phyloP scores from a whole-genome alignment of 2,329 filamentous ascomycete species.

The Stemphylium beticola region DNA sequence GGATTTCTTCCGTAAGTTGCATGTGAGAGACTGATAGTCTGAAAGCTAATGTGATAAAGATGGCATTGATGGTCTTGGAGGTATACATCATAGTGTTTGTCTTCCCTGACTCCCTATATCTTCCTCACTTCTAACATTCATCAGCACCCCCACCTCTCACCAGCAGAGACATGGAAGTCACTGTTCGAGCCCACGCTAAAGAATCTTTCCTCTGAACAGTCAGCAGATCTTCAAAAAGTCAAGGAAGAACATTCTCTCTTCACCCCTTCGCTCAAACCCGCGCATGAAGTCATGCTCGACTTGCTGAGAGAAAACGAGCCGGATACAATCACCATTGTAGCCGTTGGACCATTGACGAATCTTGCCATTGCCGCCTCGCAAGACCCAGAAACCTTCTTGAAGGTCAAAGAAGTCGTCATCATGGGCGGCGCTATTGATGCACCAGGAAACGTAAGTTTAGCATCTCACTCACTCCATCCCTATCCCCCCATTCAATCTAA shows the following conservation, averaged over 20 bases:
- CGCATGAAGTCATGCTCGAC: constrained; percentile 88
- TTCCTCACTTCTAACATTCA: constrained; percentile 2
- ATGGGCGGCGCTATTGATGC: constrained; percentile 89
- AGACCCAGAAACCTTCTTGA: constrained; percentile 87
- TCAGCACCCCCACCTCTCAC: constrained; percentile 57
- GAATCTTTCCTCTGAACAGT: constrained; percentile 41
- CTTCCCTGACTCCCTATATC: neutral
- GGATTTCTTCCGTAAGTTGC: constrained; percentile 77
- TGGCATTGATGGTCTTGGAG: constrained; percentile 57
- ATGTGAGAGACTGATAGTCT: neutral
- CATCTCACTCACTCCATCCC: constrained; percentile 15
- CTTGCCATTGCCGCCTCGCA: constrained; percentile 85
- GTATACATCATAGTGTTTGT: constrained; percentile 54
- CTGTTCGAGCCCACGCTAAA: constrained; percentile 50
- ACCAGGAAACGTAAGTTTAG: constrained; percentile 70
- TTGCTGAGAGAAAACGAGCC: constrained; percentile 80
- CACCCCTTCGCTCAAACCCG: constrained; percentile 72
- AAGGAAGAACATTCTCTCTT: constrained; percentile 62
- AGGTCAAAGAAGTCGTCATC: constrained; percentile 87
- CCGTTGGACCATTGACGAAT: constrained; percentile 92
- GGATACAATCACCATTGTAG: constrained; percentile 87
- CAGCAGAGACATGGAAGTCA: constrained; percentile 55
- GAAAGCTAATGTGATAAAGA: constrained; percentile 41
- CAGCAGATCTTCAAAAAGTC: constrained; percentile 45
- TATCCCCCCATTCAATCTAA: constrained; percentile 47